Base-by-base conservation (phyloP, 2,329 filamentous ascomycete genomes). In the Orbilia javanica region DNA sequence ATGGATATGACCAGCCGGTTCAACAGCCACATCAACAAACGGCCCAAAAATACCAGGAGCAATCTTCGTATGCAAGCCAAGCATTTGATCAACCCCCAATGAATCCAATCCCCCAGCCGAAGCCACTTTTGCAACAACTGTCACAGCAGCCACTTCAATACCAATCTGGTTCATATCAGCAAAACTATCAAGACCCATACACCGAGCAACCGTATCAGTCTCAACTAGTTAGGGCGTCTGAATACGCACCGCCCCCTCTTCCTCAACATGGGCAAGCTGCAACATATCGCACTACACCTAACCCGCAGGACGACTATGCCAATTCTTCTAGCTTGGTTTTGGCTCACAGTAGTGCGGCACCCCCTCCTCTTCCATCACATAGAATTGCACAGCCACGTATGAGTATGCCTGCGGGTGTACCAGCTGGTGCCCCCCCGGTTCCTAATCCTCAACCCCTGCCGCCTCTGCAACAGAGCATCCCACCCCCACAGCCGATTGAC, bases 141-240 rank as follows among this genome's bases (percentile, higher is more conserved):
- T 31, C 42, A 13, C 74, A 60, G 36, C 68, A 50, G 42, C 20
- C 53, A 48, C 20, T 50, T 11, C 68, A 68, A 29, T 73, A 79
- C 10, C 52, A 66, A 25, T 36, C 44, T 2, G 63, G 36, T 64
- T 5, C 20, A 2, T 79, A 79, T 34, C 75, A 79, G 20, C 27
- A 46, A 48, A 60, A 46, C 27, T 68, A 73, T 29, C 75, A 79
- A 53, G 68, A 72, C 52, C 62, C 50, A 20, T 73, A 68, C 34
- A 29, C 63, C 15, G 75, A 72, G 25, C 73, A 60, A 55, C 10
- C 29, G 20, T 77, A 77, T 48, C 73, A 77, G 44, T 71, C 73
- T 22, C 73, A 77, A 22, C 20, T 77, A 15, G 62, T 60, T 25
- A 77, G 73, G 27, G 60, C 68, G 5, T 66, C 62, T 48, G 69